Percentiles rank a stretch among this genome's conserved stretches.
These are phyloP conservation scores for Epichloe aotearoae DNA, from an alignment of 2,329 filamentous ascomycete species.

Conservation along the genomic window DNA sequence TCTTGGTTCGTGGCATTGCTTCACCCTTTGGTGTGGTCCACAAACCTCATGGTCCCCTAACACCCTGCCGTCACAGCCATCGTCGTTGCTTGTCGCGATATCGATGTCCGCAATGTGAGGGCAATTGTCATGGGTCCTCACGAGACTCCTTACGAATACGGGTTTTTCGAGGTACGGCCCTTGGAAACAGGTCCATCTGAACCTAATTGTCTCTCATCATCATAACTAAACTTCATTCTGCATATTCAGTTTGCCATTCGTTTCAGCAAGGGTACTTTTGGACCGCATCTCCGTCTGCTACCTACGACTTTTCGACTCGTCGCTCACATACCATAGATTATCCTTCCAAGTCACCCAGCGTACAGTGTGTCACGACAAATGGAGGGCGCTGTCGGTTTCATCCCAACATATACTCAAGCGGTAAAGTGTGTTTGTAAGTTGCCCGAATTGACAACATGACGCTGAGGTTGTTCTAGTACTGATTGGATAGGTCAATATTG, in stretches of 20 bases:
- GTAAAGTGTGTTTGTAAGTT: constrained; percentile 82
- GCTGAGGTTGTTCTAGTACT: background rate
- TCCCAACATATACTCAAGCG: constrained; percentile 85
- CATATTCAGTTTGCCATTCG: constrained; percentile 54
- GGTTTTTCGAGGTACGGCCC: constrained; percentile 74
- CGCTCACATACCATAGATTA: constrained; percentile 49
- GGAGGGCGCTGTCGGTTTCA: constrained; percentile 83
- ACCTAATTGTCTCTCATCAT: background rate
- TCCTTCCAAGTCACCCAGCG: constrained; percentile 50
- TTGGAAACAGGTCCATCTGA: background rate
- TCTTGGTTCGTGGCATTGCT: constrained; percentile 48
- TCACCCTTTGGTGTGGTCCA: constrained; percentile 2
- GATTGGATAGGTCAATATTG: constrained; percentile 55
- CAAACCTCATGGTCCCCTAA: background rate
- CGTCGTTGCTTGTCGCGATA: constrained; percentile 74
- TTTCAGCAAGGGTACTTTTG: constrained; percentile 53
- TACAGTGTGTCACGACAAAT: constrained; percentile 72
- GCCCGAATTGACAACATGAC: background rate
- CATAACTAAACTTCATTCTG: background rate
- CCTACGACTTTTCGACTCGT: background rate
- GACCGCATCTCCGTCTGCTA: background rate
- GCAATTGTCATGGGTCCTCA: constrained; percentile 86
- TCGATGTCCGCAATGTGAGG: constrained; percentile 76
- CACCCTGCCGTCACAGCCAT: constrained; percentile 42
- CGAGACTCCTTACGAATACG: constrained; percentile 92